Conservation (phyloP, 2,329 filamentous ascomycete species). For the Didymella segeticola region DNA sequence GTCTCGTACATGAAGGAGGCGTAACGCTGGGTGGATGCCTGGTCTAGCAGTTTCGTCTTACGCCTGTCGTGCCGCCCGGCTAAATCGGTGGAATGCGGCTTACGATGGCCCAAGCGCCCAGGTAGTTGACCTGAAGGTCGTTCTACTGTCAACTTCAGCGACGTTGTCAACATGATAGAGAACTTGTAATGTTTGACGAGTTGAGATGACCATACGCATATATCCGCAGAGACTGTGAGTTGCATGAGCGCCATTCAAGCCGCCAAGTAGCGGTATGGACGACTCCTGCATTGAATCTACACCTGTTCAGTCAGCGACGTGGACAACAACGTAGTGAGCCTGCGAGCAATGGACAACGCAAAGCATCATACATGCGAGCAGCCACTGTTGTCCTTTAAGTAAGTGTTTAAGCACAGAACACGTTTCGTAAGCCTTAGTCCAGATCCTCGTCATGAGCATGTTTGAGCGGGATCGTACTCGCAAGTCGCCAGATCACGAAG, state of each 20-base stretch:
- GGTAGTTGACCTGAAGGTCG: background rate
- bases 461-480: slow-evolving; percentile 13
- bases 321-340: background rate
- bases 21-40: slow-evolving; percentile 10
- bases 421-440: background rate
- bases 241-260: too few species aligned
- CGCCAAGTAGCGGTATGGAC: too few species aligned
- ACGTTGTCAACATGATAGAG: background rate
- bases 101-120: background rate
- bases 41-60: slow-evolving; percentile 3
- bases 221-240: too few species aligned
- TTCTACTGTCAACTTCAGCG: background rate
- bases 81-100: slow-evolving; percentile 3
- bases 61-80: slow-evolving; percentile 4
- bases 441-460: slow-evolving; percentile 1
- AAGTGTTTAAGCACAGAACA: background rate
- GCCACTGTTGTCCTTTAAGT: background rate
- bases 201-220: too few species aligned
- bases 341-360: background rate
- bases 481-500: background rate
- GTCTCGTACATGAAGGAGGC: slow-evolving; percentile 2
- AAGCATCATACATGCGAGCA: background rate
- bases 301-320: background rate
- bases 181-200: background rate
- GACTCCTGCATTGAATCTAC: too few species aligned